Percentiles rank a stretch among this genome's conserved stretches.
Evolutionary conservation across 2,329 filamentous ascomycete genomes (phyloP).

Genomic region (Colletotrichum plurivorum): DNA sequence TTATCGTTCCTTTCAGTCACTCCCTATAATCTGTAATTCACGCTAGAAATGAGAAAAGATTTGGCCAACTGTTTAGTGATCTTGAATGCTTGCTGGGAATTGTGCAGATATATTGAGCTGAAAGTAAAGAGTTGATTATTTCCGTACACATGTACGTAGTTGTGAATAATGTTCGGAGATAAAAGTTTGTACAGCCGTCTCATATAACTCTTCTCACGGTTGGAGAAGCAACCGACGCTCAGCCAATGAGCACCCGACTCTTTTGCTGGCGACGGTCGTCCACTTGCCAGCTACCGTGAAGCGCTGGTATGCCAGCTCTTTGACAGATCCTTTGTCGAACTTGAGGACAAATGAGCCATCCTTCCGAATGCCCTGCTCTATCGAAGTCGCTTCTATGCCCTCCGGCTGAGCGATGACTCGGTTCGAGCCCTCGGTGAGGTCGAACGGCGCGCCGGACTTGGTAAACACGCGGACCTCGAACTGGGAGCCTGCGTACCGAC

Average conservation of each 20-base stretch:
- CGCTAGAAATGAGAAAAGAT: too few species aligned
- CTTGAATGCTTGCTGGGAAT: too few species aligned
- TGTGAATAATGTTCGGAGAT: too few species aligned
- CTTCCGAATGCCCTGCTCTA: slow-evolving; percentile 3
- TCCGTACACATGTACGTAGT: too few species aligned
- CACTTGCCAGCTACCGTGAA: slow-evolving; percentile 36
- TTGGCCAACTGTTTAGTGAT: too few species aligned
- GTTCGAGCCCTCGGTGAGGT: slow-evolving; percentile 45
- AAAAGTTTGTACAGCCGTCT: too few species aligned
- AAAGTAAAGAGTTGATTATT: too few species aligned
- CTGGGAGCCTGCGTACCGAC: neutral
- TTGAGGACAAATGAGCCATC: slow-evolving; percentile 39
- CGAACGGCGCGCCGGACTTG: slow-evolving; percentile 43
- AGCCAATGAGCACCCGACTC: neutral
- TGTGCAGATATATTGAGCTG: too few species aligned
- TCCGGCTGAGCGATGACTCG: slow-evolving; percentile 44
- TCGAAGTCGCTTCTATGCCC: slow-evolving; percentile 27
- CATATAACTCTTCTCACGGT: too few species aligned
- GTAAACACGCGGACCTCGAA: slow-evolving; percentile 43
- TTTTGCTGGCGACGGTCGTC: slow-evolving; percentile 26
- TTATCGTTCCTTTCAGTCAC: too few species aligned
- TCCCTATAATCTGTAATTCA: too few species aligned
- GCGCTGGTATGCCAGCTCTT: slow-evolving; percentile 43
- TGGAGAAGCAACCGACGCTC: neutral
- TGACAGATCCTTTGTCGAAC: slow-evolving; percentile 29